Conservation (phyloP, 2,329 filamentous ascomycete species). For the Arthroderma sp. region DNA sequence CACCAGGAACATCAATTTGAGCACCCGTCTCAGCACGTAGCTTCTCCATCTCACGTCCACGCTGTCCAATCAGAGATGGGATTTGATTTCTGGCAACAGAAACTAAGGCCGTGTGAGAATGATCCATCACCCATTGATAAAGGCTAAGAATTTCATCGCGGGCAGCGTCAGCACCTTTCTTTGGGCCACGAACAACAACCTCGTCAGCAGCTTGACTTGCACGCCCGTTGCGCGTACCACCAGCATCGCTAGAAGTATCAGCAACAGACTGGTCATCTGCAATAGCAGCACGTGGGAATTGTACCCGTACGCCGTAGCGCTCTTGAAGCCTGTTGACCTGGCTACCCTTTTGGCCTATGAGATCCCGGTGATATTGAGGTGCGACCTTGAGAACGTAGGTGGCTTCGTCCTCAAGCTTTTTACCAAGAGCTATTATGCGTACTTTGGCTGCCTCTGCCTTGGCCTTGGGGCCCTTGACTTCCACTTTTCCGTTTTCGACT, state of each 20-base stretch:
- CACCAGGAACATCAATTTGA: conserved; percentile 80
- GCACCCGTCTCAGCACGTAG: conserved; percentile 73
- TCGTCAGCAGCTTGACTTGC: conserved; percentile 72
- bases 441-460: conserved; percentile 80
- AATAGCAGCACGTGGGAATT: conserved; percentile 62
- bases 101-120: conserved; percentile 65
- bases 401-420: conserved; percentile 80
- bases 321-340: conserved; percentile 88
- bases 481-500: conserved; percentile 84
- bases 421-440: conserved; percentile 65
- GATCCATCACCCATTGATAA: conserved; percentile 79
- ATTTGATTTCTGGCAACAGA: conserved; percentile 83
- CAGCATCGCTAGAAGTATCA: conserved; percentile 55
- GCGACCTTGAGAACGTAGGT: conserved; percentile 81
- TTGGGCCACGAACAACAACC: conserved; percentile 80
- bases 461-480: conserved; percentile 87
- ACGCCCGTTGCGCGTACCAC: conserved; percentile 45
- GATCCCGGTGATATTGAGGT: conserved; percentile 81
- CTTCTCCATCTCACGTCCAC: conserved; percentile 81
- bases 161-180: conserved; percentile 81
- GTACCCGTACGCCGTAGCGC: conserved; percentile 85
- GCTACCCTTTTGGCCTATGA: conserved; percentile 77
- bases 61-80: conserved; percentile 83
- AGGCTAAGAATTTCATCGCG: conserved; percentile 82
- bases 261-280: conserved; percentile 58